phyloP scores from a whole-genome alignment of 2,329 filamentous ascomycete species.

The Colletotrichum simmondsii region DNA sequence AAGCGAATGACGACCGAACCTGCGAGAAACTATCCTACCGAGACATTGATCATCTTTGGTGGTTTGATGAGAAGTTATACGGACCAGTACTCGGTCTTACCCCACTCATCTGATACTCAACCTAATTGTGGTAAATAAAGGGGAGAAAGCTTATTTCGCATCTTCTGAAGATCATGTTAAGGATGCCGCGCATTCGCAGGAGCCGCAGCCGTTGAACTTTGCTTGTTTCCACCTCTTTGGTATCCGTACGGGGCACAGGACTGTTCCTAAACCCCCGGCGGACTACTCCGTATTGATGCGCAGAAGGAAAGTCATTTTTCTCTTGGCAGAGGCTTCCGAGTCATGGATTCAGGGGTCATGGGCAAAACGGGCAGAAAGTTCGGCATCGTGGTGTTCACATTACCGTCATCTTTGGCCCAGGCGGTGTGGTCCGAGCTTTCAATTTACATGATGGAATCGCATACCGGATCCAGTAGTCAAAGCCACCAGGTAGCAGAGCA shows the following conservation, averaged over 20 bases:
- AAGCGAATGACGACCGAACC: neutral
- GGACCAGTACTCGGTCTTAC: neutral
- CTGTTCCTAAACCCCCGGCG: neutral
- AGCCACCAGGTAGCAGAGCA: neutral
- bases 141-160: neutral
- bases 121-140: neutral
- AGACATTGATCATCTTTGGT: neutral
- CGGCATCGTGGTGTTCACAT: neutral
- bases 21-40: neutral
- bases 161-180: neutral
- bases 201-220: neutral
- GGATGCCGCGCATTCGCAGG: neutral
- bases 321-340: neutral
- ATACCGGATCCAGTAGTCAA: neutral
- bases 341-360: neutral
- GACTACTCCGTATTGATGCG: neutral
- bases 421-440: neutral
- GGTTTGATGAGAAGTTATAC: neutral
- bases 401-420: neutral
- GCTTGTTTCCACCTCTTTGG: neutral
- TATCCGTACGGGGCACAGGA: neutral
- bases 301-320: neutral
- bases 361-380: neutral
- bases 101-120: neutral
- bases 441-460: neutral